Conservation (phyloP, 305 asterid genomes). For the Fraxinus floribunda region DNA sequence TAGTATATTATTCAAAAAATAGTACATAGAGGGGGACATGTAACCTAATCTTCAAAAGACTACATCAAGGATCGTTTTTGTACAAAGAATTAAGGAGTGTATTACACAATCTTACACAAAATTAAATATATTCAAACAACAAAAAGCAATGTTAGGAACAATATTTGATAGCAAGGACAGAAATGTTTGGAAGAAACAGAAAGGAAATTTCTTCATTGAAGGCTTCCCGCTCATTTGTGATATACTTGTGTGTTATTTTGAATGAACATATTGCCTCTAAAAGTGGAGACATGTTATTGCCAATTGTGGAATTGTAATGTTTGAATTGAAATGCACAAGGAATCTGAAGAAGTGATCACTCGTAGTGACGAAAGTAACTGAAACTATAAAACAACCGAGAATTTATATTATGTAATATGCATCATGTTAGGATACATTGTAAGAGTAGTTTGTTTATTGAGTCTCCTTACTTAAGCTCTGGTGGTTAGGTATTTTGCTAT, state of each 20-base stretch:
- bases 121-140: background rate
- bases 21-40: background rate
- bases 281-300: background rate
- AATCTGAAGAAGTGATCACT: background rate
- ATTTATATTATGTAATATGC: background rate
- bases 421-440: background rate
- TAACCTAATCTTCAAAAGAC: background rate
- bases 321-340: background rate
- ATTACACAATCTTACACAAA: background rate
- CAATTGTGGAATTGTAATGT: background rate
- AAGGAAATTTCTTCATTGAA: background rate
- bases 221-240: background rate
- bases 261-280: background rate
- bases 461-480: conserved; percentile 6
- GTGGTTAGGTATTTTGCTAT: conserved; percentile 11
- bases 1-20: background rate
- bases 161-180: background rate
- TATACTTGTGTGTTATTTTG: background rate
- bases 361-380: background rate
- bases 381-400: background rate
- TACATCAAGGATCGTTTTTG: background rate
- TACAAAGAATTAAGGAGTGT: background rate
- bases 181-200: background rate
- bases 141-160: background rate
- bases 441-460: background rate